These are phyloP conservation scores for Tricholoma terreum DNA, from an alignment of 768 basidiomycete species.

Conservation along the genomic window DNA sequence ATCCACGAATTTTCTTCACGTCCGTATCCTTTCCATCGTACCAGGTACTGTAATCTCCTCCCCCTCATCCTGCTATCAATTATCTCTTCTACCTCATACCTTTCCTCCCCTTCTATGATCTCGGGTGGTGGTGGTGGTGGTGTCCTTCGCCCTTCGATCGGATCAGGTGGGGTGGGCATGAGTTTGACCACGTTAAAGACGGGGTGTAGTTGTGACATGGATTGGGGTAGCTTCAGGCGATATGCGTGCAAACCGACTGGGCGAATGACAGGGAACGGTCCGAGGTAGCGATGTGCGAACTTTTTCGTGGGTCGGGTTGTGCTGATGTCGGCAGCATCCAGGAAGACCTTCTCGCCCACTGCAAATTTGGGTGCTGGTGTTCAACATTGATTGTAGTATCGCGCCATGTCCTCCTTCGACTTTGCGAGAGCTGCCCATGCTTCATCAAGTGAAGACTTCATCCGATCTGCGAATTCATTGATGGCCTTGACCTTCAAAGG, in stretches of 20 bases:
- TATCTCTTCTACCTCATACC: slow-evolving; percentile 14
- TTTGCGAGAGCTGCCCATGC: slow-evolving; percentile 13
- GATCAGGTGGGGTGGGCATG: neutral
- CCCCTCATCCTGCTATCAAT: slow-evolving; percentile 5
- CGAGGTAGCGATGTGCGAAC: neutral
- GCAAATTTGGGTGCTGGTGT: slow-evolving; percentile 5
- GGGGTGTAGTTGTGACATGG: slow-evolving; percentile 15
- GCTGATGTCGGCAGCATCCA: slow-evolving; percentile 9
- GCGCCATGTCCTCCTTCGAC: slow-evolving; percentile 13
- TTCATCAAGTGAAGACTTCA: slow-evolving; percentile 12
- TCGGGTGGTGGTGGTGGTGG: slow-evolving; percentile 7
- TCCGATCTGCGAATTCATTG: slow-evolving; percentile 6
- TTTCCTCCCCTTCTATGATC: slow-evolving; percentile 1
- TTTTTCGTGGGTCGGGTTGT: slow-evolving; percentile 2
- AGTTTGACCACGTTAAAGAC: slow-evolving; percentile 11
- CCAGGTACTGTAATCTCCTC: slow-evolving; percentile 9
- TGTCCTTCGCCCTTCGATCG: slow-evolving; percentile 2
- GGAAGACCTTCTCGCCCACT: slow-evolving; percentile 16
- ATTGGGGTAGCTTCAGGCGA: slow-evolving; percentile 11
- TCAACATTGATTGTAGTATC: slow-evolving; percentile 11
- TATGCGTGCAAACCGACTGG: slow-evolving; percentile 5
- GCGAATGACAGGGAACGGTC: neutral
- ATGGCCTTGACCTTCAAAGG: neutral
- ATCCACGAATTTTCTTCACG: neutral
- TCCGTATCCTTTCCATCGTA: neutral